Evolutionary conservation across 768 basidiomycete genomes (phyloP), one percentile per base, ranked within the genome.

Genomic region (Tricholoma matsutake): DNA sequence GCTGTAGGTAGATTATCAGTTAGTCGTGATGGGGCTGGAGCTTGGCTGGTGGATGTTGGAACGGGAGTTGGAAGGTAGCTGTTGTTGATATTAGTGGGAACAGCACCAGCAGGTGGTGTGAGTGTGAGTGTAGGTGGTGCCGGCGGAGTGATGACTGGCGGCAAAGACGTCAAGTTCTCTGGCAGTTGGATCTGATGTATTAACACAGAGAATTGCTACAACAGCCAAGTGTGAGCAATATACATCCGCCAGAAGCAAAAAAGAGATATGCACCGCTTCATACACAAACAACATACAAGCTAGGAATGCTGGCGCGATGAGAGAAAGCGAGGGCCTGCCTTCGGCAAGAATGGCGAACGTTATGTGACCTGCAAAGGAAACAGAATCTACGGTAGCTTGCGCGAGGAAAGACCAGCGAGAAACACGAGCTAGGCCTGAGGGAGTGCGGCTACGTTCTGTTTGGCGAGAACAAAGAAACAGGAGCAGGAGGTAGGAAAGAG

Each of bases 321-420:
- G 79, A 1, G 92, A 87, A 22, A 96, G 72, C 1, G 92, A 93
- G 1, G 92, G 84, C 31, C 87, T 78, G 45, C 93, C 93, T 62
- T 95, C 90, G 2, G 91, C 86, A 37, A 95, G 75, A 59, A 96
- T 89, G 4, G 91, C 92, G 60, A 96, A 88, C 0, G 93, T 95
- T 57, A 95, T 86, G 67, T 96, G 92, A 0, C 89, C 90, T 18
- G 91, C 91, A 70, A 96, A 96, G 0, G 91, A 86, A 45, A 94
- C 86, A 0, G 90, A 84, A 68, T 97, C 94, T 18, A 92, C 82
- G 1, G 87, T 83, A 5, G 88, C 83, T 72, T 95, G 92, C 6
- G 86, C 76, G 20, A 94, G 78, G 70, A 96, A 93, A 1, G 88
- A 85, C 88, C 91, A 94, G 6, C 89, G 78, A 2, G 93, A 96